Evolutionary conservation across 2,329 filamentous ascomycete genomes (phyloP).

Genomic region (Pleomassaria siparia): DNA sequence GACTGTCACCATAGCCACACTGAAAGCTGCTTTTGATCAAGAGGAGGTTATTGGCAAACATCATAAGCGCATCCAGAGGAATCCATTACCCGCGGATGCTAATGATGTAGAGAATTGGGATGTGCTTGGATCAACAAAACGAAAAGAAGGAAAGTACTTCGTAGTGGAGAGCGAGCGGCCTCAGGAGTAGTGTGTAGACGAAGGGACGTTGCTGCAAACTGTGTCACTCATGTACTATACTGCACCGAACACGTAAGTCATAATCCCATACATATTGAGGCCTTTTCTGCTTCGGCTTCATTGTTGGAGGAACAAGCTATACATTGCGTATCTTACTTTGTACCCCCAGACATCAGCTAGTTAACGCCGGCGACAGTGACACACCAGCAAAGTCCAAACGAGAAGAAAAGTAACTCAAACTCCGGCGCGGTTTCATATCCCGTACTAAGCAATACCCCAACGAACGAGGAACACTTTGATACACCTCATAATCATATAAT

Average conservation of each 20-base stretch:
- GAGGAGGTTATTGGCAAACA: slow-evolving; percentile 63
- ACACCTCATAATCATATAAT: not conserved
- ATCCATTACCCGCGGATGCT: slow-evolving; percentile 44
- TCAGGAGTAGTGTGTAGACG: slow-evolving; percentile 21
- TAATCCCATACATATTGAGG: not conserved
- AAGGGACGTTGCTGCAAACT: not conserved
- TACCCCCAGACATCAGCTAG: not conserved
- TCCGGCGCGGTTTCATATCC: not conserved
- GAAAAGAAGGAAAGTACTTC: slow-evolving; percentile 72
- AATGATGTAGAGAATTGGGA: slow-evolving; percentile 67
- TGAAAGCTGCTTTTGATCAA: slow-evolving; percentile 58
- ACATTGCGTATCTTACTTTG: not conserved
- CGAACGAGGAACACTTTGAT: not conserved
- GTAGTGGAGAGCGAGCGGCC: slow-evolving; percentile 67
- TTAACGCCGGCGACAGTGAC: no score
- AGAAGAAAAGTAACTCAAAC: not conserved
- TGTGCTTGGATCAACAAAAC: slow-evolving; percentile 65
- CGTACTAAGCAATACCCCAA: not conserved
- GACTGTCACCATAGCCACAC: slow-evolving; percentile 60
- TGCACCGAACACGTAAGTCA: not conserved
- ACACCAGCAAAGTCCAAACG: not conserved
- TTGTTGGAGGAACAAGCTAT: not conserved
- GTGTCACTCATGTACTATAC: not conserved
- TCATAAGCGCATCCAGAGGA: slow-evolving; percentile 53
- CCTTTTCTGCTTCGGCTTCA: no score